Conservation (phyloP, 345 rosid species). For the Psidium friedrichsthalianum region DNA sequence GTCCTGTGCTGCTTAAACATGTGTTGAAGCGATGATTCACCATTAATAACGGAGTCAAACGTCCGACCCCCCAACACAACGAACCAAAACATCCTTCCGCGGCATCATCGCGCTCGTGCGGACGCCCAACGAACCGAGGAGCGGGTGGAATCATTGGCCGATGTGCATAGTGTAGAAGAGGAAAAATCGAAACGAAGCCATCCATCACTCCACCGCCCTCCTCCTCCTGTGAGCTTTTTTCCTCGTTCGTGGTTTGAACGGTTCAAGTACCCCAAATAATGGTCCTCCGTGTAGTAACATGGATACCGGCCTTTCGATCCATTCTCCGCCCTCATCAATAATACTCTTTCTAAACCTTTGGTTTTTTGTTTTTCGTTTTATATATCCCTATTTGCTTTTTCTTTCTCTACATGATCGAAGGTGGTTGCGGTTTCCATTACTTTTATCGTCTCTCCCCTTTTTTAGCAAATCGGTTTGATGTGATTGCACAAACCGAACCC, state of each 20-base stretch:
- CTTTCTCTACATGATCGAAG: neutral
- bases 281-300: constrained; percentile 2
- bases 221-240: neutral
- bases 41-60: neutral
- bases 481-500: neutral
- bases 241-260: neutral
- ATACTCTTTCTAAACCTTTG: neutral
- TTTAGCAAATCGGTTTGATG: neutral
- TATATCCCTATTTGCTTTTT: neutral
- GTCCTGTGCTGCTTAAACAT: too few species aligned
- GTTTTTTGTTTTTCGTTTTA: neutral
- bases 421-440: neutral
- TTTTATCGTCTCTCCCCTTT: neutral
- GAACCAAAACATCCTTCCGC: neutral
- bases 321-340: neutral
- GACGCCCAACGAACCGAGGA: neutral
- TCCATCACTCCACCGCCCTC: too few species aligned
- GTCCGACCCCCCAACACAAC: neutral
- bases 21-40: neutral
- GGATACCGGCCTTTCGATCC: neutral
- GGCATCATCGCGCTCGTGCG: neutral
- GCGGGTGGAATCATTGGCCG: neutral
- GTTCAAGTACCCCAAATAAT: constrained; percentile 9
- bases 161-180: neutral
- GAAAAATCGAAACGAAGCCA: too few species aligned